phyloP scores from a whole-genome alignment of 2,329 filamentous ascomycete species.

The Clonostachys sp. region DNA sequence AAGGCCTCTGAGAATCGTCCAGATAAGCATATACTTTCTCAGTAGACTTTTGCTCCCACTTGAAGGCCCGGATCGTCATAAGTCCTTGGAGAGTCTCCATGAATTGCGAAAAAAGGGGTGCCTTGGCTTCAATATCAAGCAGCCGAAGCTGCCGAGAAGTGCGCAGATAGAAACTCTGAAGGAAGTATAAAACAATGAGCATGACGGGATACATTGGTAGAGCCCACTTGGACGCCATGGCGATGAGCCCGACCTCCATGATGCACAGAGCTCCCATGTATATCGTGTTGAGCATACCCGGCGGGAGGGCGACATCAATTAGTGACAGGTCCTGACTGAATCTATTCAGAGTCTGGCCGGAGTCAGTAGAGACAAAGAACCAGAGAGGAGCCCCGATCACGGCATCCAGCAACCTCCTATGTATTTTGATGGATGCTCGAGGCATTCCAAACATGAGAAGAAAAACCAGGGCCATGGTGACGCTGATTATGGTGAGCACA shows the following conservation, averaged over 20 bases:
- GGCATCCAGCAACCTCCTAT: conserved; percentile 21
- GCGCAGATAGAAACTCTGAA: conserved; percentile 44
- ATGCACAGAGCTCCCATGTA: conserved; percentile 22
- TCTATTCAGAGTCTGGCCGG: conserved; percentile 31
- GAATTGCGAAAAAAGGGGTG: conserved; percentile 45
- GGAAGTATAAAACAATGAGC: conserved; percentile 31
- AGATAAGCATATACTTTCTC: conserved; percentile 29
- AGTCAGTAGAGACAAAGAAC: conserved; percentile 35
- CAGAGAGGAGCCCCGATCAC: conserved; percentile 29
- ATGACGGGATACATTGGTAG: conserved; percentile 45
- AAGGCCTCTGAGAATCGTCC: conserved; percentile 39
- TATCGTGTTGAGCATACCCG: conserved; percentile 28
- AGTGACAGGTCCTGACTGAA: conserved; percentile 40
- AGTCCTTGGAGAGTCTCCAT: conserved; percentile 41
- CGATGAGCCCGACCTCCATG: conserved; percentile 26
- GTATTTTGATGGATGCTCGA: conserved; percentile 16
- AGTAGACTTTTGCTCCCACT: conserved; percentile 34
- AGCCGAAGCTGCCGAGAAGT: conserved; percentile 47
- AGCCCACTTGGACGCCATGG: conserved; percentile 38
- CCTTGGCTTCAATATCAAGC: conserved; percentile 44
- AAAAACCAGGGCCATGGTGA: conserved; percentile 7
- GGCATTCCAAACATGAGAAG: conserved; percentile 5
- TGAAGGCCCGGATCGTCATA: conserved; percentile 42
- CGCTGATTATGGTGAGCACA: background rate
- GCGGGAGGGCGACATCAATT: conserved; percentile 31